Base-by-base conservation (phyloP, 2,329 filamentous ascomycete genomes). In the Epichloe scottii region DNA sequence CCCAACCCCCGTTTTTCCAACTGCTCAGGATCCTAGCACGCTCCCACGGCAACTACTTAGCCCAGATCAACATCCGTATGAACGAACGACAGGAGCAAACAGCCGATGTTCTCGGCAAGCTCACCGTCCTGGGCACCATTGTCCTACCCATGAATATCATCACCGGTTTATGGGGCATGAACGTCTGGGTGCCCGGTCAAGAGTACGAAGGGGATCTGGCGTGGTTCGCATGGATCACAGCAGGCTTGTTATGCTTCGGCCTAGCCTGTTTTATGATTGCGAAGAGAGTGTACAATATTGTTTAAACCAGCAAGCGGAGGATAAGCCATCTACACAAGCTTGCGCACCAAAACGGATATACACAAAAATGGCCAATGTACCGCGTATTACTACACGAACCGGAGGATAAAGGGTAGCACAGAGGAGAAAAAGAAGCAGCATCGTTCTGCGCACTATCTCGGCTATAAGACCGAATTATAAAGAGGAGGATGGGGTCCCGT, bases 61-160 rank as follows among this genome's bases (percentile, higher is more conserved):
- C 93, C 0, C 93, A 98, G 66, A 96, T 98, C 71, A 97, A 96
- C 68, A 95, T 97, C 60, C 83, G 89, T 62, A 97, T 97, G 91
- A 96, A 96, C 68, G 91, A 97, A 72, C 84, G 93, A 45, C 88
- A 94, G 65, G 91, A 98, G 67, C 84, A 94, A 70, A 98, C 93
- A 1, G 89, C 89, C 40, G 91, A 98, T 64, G 89, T 96, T 1
- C 78, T 98, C 12, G 90, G 90, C 56, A 95, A 93, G 67, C 78
- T 98, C 54, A 97, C 93, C 0, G 93, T 98, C 1, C 76, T 98
- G 1, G 93, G 93, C 57, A 98, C 93, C 5, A 97, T 98, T 58
- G 91, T 98, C 3, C 73, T 98, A 51, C 93, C 93, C 11, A 95
- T 98, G 90, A 98, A 98, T 66, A 95, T 98, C 64, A 91, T 98